phyloP scores from a whole-genome alignment of 2,329 filamentous ascomycete genomes.

The Ophiobolus disseminans region DNA sequence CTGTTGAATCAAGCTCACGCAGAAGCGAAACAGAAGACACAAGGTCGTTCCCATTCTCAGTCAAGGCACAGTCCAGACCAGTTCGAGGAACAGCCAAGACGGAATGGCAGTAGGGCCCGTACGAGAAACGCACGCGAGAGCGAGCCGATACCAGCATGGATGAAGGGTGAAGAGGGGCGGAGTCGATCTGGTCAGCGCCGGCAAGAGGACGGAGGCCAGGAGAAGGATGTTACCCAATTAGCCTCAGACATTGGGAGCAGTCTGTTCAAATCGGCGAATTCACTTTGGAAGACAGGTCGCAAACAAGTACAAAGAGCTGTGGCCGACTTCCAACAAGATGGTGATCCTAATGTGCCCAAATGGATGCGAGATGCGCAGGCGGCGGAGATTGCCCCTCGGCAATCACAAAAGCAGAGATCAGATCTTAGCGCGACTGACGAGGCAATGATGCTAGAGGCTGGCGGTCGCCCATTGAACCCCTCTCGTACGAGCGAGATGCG shows the following conservation, averaged over 20 bases:
- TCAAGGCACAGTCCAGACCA: slow-evolving; percentile 36
- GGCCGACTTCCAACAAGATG: slow-evolving; percentile 78
- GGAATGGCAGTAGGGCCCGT: slow-evolving; percentile 29
- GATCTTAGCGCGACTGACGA: slow-evolving; percentile 55
- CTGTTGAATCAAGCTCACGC: slow-evolving; percentile 89
- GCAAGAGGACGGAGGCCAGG: slow-evolving; percentile 62
- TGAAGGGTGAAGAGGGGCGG: slow-evolving; percentile 63
- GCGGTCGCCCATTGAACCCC: slow-evolving; percentile 61
- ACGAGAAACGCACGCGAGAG: slow-evolving; percentile 41
- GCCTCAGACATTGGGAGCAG: slow-evolving; percentile 83
- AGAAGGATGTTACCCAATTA: slow-evolving; percentile 78
- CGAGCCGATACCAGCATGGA: slow-evolving; percentile 65
- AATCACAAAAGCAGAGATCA: slow-evolving; percentile 29
- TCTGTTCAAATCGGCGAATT: slow-evolving; percentile 92
- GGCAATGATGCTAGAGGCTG: slow-evolving; percentile 79
- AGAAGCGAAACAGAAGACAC: slow-evolving; percentile 75
- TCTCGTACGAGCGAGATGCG: slow-evolving; percentile 34
- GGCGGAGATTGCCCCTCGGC: slow-evolving; percentile 31
- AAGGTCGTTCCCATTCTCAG: slow-evolving; percentile 40
- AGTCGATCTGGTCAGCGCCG: slow-evolving; percentile 57
- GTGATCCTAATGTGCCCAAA: slow-evolving; percentile 81
- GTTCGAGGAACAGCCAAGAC: slow-evolving; percentile 31
- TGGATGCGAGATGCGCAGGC: slow-evolving; percentile 85
- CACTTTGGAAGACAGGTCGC: slow-evolving; percentile 91
- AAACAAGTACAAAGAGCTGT: slow-evolving; percentile 94